These are phyloP conservation scores for sorghum (Sorghum bicolor) DNA, from an alignment of 176 grass and related monocot genomes.

Conservation along the genomic window DNA sequence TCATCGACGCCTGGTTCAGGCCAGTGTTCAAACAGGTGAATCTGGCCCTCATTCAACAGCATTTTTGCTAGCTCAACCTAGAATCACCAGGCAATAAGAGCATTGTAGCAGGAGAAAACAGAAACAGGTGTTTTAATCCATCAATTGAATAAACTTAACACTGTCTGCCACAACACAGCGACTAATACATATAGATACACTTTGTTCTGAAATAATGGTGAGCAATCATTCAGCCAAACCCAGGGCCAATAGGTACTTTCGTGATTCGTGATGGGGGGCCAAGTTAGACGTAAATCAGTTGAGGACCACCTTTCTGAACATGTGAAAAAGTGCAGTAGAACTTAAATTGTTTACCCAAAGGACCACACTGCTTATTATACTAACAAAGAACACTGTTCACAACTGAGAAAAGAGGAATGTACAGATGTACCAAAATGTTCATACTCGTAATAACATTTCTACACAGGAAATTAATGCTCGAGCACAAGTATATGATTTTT, in stretches of 20 bases:
- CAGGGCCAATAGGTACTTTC: not conserved
- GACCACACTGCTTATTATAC: not conserved
- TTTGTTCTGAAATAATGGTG: not conserved
- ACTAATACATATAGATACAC: not conserved
- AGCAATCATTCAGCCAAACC: not conserved
- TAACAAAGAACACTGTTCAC: not conserved
- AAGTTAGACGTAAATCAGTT: not conserved
- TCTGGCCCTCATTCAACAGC: slow-evolving; percentile 64
- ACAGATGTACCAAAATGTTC: not conserved
- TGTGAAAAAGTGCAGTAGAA: not conserved
- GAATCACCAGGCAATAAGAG: not conserved
- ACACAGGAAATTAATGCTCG: not conserved
- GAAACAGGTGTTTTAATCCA: not conserved
- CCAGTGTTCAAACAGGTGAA: slow-evolving; percentile 82
- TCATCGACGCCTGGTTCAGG: slow-evolving; percentile 56
- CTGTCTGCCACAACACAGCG: not conserved
- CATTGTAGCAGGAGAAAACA: not conserved
- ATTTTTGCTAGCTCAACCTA: slow-evolving; percentile 72
- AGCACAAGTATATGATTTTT: not conserved
- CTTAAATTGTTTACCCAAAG: not conserved
- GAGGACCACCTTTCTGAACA: not conserved
- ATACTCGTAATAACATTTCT: not conserved
- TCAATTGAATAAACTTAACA: not conserved
- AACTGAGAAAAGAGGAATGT: not conserved
- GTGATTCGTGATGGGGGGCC: not conserved